Conservation (phyloP, 257 asterid species). For the Plantago major region DNA sequence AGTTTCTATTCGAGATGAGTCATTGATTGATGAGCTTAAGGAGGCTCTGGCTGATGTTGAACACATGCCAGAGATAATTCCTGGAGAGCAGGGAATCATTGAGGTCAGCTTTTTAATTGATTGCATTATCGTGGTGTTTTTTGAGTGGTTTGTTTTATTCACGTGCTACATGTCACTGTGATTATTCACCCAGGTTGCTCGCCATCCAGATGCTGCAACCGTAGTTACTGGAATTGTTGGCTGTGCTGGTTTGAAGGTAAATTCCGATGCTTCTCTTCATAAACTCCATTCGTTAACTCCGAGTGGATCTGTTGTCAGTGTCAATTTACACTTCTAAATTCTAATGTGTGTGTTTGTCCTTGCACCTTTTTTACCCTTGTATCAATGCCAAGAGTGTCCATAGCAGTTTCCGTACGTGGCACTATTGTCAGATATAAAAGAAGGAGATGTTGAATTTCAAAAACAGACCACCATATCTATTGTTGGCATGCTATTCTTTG, state of each 20-base stretch:
- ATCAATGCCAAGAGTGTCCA: background rate
- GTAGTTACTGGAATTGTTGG: slow-evolving; percentile 99
- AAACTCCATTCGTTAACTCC: background rate
- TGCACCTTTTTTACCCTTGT: background rate
- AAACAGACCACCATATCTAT: no score
- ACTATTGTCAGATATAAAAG: no score
- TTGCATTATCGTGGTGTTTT: slow-evolving; percentile 1
- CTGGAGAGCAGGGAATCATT: slow-evolving; percentile 86
- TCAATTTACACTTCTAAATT: background rate
- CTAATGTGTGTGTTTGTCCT: no score
- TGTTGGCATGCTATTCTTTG: no score
- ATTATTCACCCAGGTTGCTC: slow-evolving; percentile 69
- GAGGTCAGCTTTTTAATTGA: slow-evolving; percentile 54
- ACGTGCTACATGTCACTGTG: slow-evolving; percentile 7
- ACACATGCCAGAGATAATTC: slow-evolving; percentile 84
- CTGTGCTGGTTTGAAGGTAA: slow-evolving; percentile 96
- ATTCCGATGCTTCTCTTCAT: background rate
- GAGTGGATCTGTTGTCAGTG: slow-evolving; percentile 6
- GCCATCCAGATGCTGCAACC: slow-evolving; percentile 91
- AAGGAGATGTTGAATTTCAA: no score
- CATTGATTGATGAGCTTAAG: slow-evolving; percentile 67
- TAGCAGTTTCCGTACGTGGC: no score
- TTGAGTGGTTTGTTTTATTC: slow-evolving; percentile 7
- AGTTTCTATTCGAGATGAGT: slow-evolving; percentile 74
- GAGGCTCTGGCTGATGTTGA: slow-evolving; percentile 82